Conservation (phyloP, 1,284 basidiomycete species). For the Ceratobasidium papillatum region DNA sequence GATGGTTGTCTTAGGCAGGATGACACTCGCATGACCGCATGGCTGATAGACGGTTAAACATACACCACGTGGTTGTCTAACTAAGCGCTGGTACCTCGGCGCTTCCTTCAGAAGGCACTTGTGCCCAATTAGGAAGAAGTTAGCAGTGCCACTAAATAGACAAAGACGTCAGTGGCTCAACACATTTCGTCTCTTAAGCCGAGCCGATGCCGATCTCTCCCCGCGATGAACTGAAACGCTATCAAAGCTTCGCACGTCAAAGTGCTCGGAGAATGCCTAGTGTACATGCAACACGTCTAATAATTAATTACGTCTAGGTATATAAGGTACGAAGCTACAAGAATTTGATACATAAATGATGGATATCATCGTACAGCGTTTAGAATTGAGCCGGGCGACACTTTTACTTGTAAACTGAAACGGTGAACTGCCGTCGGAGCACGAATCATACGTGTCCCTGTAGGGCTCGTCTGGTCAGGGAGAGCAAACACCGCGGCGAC, state of each 20-base stretch:
- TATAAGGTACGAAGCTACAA: background rate
- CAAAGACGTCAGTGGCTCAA: background rate
- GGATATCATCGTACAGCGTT: conserved; percentile 33
- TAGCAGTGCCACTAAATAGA: background rate
- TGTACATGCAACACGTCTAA: background rate
- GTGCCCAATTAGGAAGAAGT: background rate
- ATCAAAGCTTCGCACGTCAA: background rate
- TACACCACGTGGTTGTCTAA: background rate
- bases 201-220: background rate
- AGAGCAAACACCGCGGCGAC: conserved; percentile 26
- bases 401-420: conserved; percentile 37
- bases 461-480: conserved; percentile 10
- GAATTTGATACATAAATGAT: background rate
- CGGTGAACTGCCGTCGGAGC: conserved; percentile 27
- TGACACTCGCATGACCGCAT: conserved; percentile 9
- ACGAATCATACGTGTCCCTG: conserved; percentile 23
- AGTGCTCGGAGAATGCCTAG: background rate
- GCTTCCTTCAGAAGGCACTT: background rate
- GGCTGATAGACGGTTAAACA: background rate
- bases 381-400: conserved; percentile 37
- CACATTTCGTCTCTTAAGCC: background rate
- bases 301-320: background rate
- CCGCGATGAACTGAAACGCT: background rate
- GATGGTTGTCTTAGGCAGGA: background rate
- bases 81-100: background rate